phyloP scores from a whole-genome alignment of 179 eudicot species.

The Patellifolia procumbens region DNA sequence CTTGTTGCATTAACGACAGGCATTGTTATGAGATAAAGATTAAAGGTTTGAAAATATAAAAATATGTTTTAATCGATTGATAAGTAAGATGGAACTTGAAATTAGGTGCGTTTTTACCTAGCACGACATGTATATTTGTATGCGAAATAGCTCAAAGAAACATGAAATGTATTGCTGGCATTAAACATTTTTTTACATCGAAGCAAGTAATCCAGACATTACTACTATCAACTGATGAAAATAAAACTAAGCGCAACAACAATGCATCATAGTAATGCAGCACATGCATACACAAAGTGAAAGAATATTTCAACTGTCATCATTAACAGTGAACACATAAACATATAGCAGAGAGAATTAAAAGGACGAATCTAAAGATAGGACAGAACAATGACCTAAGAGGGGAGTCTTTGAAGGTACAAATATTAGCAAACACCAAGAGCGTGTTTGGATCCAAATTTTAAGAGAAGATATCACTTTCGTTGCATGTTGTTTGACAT shows the following conservation, averaged over 20 bases:
- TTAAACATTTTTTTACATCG: not conserved
- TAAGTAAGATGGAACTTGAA: not conserved
- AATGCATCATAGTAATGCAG: not conserved
- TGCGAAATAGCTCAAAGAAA: not conserved
- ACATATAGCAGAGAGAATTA: not conserved
- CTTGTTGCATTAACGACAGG: constrained; percentile 95
- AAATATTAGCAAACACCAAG: not conserved
- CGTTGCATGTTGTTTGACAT: too few relatives aligned
- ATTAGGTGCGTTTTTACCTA: too few relatives aligned
- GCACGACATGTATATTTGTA: too few relatives aligned
- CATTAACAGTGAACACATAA: not conserved
- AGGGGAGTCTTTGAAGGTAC: not conserved
- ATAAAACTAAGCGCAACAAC: not conserved
- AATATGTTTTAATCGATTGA: not conserved
- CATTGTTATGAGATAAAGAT: constrained; percentile 45
- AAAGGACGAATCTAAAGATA: not conserved
- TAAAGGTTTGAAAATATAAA: not conserved
- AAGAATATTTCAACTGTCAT: not conserved
- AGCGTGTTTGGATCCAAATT: not conserved
- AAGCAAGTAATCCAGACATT: not conserved
- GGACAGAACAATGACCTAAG: not conserved
- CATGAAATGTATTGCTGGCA: not conserved
- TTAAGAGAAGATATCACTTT: too few relatives aligned
- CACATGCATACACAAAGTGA: too few relatives aligned
- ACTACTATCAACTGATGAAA: not conserved